Evolutionary conservation across 768 basidiomycete genomes (phyloP), one percentile per base, ranked within the genome.

Genomic region (Tylopilus vinaceipallidus): DNA sequence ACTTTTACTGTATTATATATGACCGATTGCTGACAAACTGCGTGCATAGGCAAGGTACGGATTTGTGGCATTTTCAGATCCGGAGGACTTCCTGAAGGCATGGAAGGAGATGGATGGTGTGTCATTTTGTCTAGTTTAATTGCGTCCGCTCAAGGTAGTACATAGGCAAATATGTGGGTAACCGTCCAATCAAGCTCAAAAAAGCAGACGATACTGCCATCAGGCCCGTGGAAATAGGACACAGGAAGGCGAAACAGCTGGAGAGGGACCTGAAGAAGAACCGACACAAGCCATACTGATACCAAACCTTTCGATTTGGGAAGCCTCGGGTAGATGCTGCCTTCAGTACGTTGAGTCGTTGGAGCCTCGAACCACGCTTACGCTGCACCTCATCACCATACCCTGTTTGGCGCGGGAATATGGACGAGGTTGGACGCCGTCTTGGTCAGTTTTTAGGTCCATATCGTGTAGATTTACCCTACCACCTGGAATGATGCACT

Each of bases 51-150:
- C 95, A 0, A 97, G 91, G 68, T 99, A 86, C 63, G 97, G 95
- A 4, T 99, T 99, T 63, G 92, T 98, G 23, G 92, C 92, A 1
- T 99, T 98, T 70, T 91, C 90, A 37, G 97, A 98, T 63, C 97
- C 97, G 0, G 97, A 99, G 71, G 97, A 99, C 67, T 98, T 98
- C 69, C 68, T 99, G 49, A 95, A 84, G 65, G 95, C 95, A 16
- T 99, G 95, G 95, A 98, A 98, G 67, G 95, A 98, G 69, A 98
- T 97, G 95, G 94, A 98, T 68, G 95, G 95, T 91, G 58, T 30
- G 88, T 66, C 2, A 45, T 26, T 26, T 46, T 48, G 10, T 38
- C 4, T 12, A 3, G 23, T 20, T 24, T 12, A 9, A 14, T 42
- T 38, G 23, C 44, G 29, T 24, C 33, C 44, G 43, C 14, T 58